These are phyloP conservation scores for Samsoniella hepiali DNA, from an alignment of 2,329 filamentous ascomycete species.

Conservation along the genomic window DNA sequence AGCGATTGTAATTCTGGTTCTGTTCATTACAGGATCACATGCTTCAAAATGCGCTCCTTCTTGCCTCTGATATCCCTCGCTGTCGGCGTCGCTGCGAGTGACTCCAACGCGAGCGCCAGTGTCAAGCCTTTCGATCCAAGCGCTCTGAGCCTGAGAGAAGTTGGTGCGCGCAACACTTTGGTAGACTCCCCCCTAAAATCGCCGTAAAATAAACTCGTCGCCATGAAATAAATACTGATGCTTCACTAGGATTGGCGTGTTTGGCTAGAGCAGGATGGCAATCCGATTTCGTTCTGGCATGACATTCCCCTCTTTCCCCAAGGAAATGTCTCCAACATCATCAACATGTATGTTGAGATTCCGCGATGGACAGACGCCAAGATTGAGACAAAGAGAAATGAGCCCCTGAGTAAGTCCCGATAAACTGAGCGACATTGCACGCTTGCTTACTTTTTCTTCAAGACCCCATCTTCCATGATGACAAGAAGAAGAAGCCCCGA, in stretches of 20 bases:
- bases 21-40: background rate
- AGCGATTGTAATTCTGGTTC: background rate
- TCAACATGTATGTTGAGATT: constrained; percentile 41
- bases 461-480: constrained; percentile 43
- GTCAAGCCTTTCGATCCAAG: constrained; percentile 27
- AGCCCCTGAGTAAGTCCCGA: constrained; percentile 35
- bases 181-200: constrained; percentile 22
- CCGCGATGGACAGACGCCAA: constrained; percentile 41
- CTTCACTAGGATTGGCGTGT: constrained; percentile 37
- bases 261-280: constrained; percentile 38
- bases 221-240: background rate
- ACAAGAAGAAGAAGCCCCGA: constrained; percentile 34
- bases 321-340: constrained; percentile 31
- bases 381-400: constrained; percentile 38
- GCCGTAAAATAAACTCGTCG: background rate
- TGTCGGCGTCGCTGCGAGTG: constrained; percentile 14
- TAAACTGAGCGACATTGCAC: no score
- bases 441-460: background rate
- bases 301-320: constrained; percentile 40
- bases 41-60: background rate
- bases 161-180: constrained; percentile 38
- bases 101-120: background rate
- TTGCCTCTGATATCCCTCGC: constrained; percentile 21
- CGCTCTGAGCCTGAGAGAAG: constrained; percentile 32
- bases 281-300: constrained; percentile 42